A percentile compares a stretch with the other conserved stretches of the same genome.
Conservation (phyloP, 2,329 filamentous ascomycete species). For the Paramyrothecium roridum region DNA sequence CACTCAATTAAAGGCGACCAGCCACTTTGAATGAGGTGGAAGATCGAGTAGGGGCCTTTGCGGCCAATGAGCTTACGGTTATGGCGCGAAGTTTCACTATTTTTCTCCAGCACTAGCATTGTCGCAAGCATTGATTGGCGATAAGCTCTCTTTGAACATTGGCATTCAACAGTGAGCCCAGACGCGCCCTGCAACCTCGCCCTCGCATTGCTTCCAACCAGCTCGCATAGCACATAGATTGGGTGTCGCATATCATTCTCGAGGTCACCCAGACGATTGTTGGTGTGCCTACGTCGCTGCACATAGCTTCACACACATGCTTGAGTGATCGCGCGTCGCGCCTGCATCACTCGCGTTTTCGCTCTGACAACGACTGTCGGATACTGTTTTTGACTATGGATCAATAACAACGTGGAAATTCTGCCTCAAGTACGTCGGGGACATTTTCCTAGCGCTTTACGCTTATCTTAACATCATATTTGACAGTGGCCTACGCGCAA, state of each 20-base stretch:
- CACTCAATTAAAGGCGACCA: not conserved
- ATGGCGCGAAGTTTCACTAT: not conserved
- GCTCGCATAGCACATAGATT: no score
- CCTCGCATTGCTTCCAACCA: not conserved
- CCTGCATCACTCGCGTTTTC: not conserved
- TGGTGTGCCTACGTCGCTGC: no score
- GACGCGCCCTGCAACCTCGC: not conserved
- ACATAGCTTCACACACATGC: not conserved
- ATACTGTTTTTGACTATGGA: constrained; percentile 22
- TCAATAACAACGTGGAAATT: constrained; percentile 25
- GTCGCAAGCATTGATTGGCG: not conserved
- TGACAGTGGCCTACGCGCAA: constrained; percentile 22
- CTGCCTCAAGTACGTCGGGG: constrained; percentile 22
- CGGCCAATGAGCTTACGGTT: not conserved
- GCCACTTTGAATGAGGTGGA: not conserved
- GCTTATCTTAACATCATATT: not conserved
- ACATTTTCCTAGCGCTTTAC: constrained; percentile 1
- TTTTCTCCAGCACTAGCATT: no score
- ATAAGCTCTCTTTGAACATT: not conserved
- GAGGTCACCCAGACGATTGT: no score
- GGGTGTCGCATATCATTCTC: no score
- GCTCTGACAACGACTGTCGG: not conserved
- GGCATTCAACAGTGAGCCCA: not conserved
- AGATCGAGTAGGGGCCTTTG: no score
- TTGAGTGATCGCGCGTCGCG: not conserved